A percentile compares a stretch with the other conserved stretches of the same genome.
phyloP scores from a whole-genome alignment of 78 protist species.

The Speleostelium caveatum region DNA sequence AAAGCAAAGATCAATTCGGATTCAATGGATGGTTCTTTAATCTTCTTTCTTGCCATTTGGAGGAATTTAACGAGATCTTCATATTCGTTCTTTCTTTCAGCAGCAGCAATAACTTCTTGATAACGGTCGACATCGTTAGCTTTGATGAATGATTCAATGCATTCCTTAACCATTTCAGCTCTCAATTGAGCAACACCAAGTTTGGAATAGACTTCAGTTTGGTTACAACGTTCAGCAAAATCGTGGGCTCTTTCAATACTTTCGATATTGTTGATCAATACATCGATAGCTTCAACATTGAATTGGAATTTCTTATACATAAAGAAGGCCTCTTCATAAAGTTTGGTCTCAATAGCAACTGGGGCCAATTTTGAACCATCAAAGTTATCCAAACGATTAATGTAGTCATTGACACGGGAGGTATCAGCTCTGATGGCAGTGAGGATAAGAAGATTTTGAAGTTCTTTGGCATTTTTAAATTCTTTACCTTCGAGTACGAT shows the following conservation, averaged over 20 bases:
- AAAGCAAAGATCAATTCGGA: constrained; percentile 96
- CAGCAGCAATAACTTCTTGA: constrained; percentile 87
- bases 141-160: constrained; percentile 87
- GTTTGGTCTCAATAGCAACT: constrained; percentile 91
- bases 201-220: constrained; percentile 94
- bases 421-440: constrained; percentile 99
- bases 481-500: constrained; percentile 96
- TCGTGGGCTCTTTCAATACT: constrained; percentile 95
- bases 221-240: constrained; percentile 95
- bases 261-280: constrained; percentile 93
- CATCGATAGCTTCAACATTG: constrained; percentile 95
- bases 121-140: constrained; percentile 85
- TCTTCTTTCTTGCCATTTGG: constrained; percentile 91
- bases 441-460: constrained; percentile 99
- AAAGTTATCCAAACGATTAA: constrained; percentile 97
- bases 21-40: constrained; percentile 97
- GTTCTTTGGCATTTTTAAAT: constrained; percentile 93
- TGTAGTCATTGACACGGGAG: constrained; percentile 96
- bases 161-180: constrained; percentile 68
- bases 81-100: constrained; percentile 76
- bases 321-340: constrained; percentile 99
- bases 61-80: constrained; percentile 93
- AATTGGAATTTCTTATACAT: constrained; percentile 96
- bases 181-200: constrained; percentile 97
- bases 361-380: constrained; percentile 98